These are phyloP conservation scores for Sapria himalayana DNA, from an alignment of 345 rosid genomes.

Conservation along the genomic window DNA sequence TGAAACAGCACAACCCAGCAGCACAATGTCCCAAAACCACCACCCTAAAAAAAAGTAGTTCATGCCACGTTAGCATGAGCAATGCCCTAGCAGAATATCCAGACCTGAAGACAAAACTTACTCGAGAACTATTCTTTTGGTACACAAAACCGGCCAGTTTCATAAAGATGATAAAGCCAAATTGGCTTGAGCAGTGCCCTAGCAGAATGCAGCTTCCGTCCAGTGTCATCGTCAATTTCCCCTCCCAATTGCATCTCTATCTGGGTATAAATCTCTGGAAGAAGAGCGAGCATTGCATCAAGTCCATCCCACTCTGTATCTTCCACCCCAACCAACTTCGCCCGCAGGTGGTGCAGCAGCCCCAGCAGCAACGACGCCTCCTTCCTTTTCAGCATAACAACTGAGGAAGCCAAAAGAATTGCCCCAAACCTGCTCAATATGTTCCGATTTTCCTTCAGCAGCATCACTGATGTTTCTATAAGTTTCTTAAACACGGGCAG, in stretches of 20 bases:
- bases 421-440: slow-evolving; percentile 51
- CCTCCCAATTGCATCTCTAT: slow-evolving; percentile 44
- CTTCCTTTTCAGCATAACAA: slow-evolving; percentile 33
- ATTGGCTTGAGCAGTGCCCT: slow-evolving; percentile 56
- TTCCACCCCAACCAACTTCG: slow-evolving; percentile 31
- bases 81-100: no score
- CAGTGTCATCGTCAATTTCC: slow-evolving; percentile 17
- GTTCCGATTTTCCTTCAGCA: slow-evolving; percentile 21
- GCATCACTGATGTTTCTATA: slow-evolving; percentile 16
- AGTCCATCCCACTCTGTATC: slow-evolving; percentile 51
- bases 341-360: slow-evolving; percentile 30
- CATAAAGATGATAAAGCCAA: slow-evolving; percentile 69
- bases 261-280: slow-evolving; percentile 39
- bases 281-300: slow-evolving; percentile 39
- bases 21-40: no score
- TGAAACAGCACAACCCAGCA: no score
- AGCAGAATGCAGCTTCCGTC: slow-evolving; percentile 18
- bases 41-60: no score
- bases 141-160: slow-evolving; percentile 41
- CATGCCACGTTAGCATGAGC: no score
- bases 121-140: slow-evolving; percentile 35
- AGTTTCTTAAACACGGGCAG: slow-evolving; percentile 24
- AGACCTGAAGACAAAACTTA: no score
- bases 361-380: slow-evolving; percentile 42
- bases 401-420: slow-evolving; percentile 26